These are phyloP conservation scores for Mycena venus DNA, from an alignment of 768 basidiomycete genomes.

Conservation along the genomic window DNA sequence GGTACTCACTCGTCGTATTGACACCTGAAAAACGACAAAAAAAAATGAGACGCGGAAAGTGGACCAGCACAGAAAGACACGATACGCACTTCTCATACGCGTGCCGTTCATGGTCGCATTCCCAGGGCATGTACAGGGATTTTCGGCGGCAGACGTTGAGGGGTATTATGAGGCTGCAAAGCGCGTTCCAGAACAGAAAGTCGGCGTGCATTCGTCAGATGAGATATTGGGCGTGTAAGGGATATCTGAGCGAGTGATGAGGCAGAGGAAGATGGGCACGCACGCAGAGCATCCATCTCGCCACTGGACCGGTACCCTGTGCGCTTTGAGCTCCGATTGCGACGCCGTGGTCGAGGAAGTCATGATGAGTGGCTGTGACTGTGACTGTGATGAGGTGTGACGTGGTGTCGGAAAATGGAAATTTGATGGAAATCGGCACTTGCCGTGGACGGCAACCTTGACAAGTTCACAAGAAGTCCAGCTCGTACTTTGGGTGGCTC, in stretches of 20 bases:
- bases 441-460: too few relatives aligned
- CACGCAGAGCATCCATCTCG: constrained; percentile 94
- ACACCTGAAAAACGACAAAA: constrained; percentile 73
- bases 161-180: constrained; percentile 82
- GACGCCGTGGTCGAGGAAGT: constrained; percentile 84
- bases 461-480: too few relatives aligned
- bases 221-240: constrained; percentile 11
- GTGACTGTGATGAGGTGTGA: too few relatives aligned
- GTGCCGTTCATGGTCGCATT: constrained; percentile 91
- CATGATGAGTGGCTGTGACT: too few relatives aligned
- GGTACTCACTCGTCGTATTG: constrained; percentile 97
- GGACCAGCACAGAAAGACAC: not conserved
- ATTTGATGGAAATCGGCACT: too few relatives aligned
- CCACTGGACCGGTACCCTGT: constrained; percentile 85
- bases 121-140: constrained; percentile 87
- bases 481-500: too few relatives aligned
- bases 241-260: not conserved
- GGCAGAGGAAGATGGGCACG: constrained; percentile 47
- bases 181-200: constrained; percentile 4
- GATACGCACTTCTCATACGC: constrained; percentile 83
- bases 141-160: constrained; percentile 89
- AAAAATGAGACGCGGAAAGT: not conserved
- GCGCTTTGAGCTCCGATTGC: constrained; percentile 82
- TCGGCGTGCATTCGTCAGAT: not conserved
- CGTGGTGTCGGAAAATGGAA: too few relatives aligned